Base-by-base conservation (phyloP, 495 filamentous ascomycete genomes). In the Penicilliopsis zonata region DNA sequence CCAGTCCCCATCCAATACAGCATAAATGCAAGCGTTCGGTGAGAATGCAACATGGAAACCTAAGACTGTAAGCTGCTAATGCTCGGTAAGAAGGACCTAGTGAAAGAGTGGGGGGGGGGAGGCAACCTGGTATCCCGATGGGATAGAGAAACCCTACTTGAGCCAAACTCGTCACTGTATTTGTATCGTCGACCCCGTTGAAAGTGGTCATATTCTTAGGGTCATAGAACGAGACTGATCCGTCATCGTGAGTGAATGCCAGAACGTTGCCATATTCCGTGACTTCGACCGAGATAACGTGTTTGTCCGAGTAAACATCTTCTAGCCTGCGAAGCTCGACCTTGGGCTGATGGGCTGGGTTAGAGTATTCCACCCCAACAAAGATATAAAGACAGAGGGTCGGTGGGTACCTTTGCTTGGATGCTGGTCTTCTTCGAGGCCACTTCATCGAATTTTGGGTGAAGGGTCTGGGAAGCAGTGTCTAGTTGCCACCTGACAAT, bases 401-500 rank as follows among this genome's bases (percentile, higher is more conserved):
- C 26, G 12, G 15, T 5, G n/a, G 5, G 28, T 47, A 63, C 61
- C 49, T 53, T 65, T 13, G 47, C 49, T 40, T 51, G 61, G 28
- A 50, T 50, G 43, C 64, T 69, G 47, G 67, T 72, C 47, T 72
- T 78, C 31, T 74, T 80, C 13, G 68, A 65, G 3, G 72, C 63
- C 21, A 87, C 60, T 43, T 86, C 80, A 34, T 80, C 76, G 42
- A 92, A 87, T 31, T 75, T 78, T 2, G 75, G 51, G 45, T 87
- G 80, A 8, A 88, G 61, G 5, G 55, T 58, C 15, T 70, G 64
- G 19, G 71, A 61, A 12, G 73, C 64, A 22, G 51, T 58, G 6
- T 76, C 57, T n/a, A 90, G 48, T 39, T 86, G 77, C 85, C 83
- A 93, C 34, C 78, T 69, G 18, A 78, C 75, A 33, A 92, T 70